phyloP scores from a whole-genome alignment of 2,329 filamentous ascomycete species.

The Keithomyces neogunnii region DNA sequence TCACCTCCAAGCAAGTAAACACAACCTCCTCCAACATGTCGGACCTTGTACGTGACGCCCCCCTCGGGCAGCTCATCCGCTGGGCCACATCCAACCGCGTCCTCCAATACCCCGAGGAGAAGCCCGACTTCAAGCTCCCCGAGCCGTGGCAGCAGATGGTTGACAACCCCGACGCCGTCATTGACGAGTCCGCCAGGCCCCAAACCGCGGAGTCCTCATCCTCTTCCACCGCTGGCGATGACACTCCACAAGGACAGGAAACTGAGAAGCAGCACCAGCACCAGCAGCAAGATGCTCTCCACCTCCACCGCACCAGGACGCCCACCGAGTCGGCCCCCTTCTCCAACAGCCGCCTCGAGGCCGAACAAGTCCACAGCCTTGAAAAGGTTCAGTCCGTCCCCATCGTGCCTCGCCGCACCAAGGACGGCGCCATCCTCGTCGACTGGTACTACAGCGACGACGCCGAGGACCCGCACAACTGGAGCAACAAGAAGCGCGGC shows the following conservation, averaged over 20 bases:
- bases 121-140: slow-evolving; percentile 43
- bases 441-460: slow-evolving; percentile 49
- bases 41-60: slow-evolving; percentile 42
- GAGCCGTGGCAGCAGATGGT: slow-evolving; percentile 26
- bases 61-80: slow-evolving; percentile 50
- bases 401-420: slow-evolving; percentile 38
- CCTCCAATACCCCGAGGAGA: slow-evolving; percentile 53
- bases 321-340: slow-evolving; percentile 13
- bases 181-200: slow-evolving; percentile 8
- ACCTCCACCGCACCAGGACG: slow-evolving; percentile 16
- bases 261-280: background rate
- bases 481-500: slow-evolving; percentile 34
- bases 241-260: slow-evolving; percentile 1
- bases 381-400: slow-evolving; percentile 39
- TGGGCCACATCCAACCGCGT: slow-evolving; percentile 41
- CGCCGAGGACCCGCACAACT: slow-evolving; percentile 47
- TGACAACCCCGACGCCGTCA: slow-evolving; percentile 18
- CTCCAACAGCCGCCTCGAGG: slow-evolving; percentile 11
- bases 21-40: slow-evolving; percentile 13
- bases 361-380: slow-evolving; percentile 24
- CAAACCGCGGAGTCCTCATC: slow-evolving; percentile 4
- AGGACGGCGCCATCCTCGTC: slow-evolving; percentile 42
- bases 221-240: slow-evolving; percentile 3
- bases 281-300: background rate
- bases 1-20: background rate